Percentiles rank a stretch among this genome's conserved stretches.
These are phyloP conservation scores for Daedaleopsis sinensis DNA, from an alignment of 768 basidiomycete genomes.

Conservation along the genomic window DNA sequence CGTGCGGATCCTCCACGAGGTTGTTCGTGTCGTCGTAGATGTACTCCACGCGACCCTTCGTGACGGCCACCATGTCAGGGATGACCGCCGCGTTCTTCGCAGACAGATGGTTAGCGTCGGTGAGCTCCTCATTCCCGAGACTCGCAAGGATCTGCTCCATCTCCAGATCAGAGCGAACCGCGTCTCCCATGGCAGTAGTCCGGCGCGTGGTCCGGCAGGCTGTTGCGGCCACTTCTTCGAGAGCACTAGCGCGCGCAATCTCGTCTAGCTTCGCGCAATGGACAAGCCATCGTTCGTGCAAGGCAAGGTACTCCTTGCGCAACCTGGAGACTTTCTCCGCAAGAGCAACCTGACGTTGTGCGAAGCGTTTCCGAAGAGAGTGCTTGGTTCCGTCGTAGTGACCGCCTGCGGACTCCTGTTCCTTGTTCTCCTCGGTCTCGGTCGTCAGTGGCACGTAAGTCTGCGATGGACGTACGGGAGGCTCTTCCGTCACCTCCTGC, in stretches of 20 bases:
- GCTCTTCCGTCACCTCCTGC: too few species aligned
- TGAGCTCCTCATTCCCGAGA: slow-evolving; percentile 87
- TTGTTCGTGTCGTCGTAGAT: slow-evolving; percentile 87
- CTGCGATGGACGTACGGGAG: too few species aligned
- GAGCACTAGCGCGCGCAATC: slow-evolving; percentile 46
- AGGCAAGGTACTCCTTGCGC: slow-evolving; percentile 63
- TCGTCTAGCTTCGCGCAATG: slow-evolving; percentile 75
- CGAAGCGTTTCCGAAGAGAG: slow-evolving; percentile 57
- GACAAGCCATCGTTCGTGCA: slow-evolving; percentile 73
- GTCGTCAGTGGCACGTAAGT: slow-evolving; percentile 40
- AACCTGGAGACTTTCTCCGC: slow-evolving; percentile 59
- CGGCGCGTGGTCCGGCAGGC: slow-evolving; percentile 71
- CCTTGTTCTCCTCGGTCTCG: slow-evolving; percentile 42
- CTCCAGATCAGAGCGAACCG: slow-evolving; percentile 92
- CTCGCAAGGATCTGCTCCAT: slow-evolving; percentile 98
- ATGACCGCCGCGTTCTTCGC: slow-evolving; percentile 82
- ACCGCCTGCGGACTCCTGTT: slow-evolving; percentile 38
- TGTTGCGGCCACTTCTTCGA: slow-evolving; percentile 46
- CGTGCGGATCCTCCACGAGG: slow-evolving; percentile 70
- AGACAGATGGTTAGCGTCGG: slow-evolving; percentile 90
- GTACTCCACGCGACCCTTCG: slow-evolving; percentile 59
- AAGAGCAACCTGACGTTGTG: slow-evolving; percentile 50
- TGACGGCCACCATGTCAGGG: slow-evolving; percentile 87
- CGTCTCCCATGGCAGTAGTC: slow-evolving; percentile 78
- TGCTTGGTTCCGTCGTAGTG: slow-evolving; percentile 46